Conservation (phyloP, 2,329 filamentous ascomycete species). For the Aspergillus spinulosporus region DNA sequence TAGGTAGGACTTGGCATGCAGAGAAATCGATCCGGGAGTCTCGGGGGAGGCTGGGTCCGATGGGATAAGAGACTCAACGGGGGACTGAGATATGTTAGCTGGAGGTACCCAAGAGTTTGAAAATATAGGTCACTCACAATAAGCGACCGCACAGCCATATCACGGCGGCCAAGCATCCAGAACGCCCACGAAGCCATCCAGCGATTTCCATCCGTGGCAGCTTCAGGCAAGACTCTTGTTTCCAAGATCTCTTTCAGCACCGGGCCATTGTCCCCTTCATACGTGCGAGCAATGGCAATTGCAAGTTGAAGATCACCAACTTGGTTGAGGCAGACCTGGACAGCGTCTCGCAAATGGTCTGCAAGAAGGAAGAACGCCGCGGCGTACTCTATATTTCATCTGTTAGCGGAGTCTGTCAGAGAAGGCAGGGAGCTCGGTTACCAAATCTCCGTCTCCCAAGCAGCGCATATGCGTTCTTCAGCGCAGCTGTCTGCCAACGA, state of each 20-base stretch:
- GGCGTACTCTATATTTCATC: constrained; percentile 69
- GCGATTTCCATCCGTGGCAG: constrained; percentile 77
- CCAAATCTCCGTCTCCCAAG: constrained; percentile 87
- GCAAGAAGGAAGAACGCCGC: constrained; percentile 94
- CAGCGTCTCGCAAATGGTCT: constrained; percentile 78
- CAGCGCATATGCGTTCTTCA: constrained; percentile 95
- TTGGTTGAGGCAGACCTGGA: constrained; percentile 82
- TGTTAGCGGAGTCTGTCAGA: background rate
- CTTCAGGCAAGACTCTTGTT: constrained; percentile 75
- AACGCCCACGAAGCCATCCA: constrained; percentile 97
- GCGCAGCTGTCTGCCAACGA: constrained; percentile 82
- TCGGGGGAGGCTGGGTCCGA: constrained; percentile 54
- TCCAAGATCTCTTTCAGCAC: constrained; percentile 72
- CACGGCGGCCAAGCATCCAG: constrained; percentile 79
- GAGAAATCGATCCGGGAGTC: constrained; percentile 57
- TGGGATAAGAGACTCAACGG: constrained; percentile 68
- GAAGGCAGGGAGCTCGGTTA: constrained; percentile 40
- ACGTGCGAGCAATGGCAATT: constrained; percentile 81
- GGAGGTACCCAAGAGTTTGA: background rate
- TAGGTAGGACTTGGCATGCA: constrained; percentile 76
- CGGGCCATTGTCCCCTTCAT: constrained; percentile 79
- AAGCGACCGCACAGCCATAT: constrained; percentile 80
- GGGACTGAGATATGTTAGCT: constrained; percentile 56
- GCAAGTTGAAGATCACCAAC: constrained; percentile 87
- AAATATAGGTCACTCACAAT: constrained; percentile 59